Evolutionary conservation across 2,329 filamentous ascomycete species (phyloP).

Genomic region (Colletotrichum siamense): DNA sequence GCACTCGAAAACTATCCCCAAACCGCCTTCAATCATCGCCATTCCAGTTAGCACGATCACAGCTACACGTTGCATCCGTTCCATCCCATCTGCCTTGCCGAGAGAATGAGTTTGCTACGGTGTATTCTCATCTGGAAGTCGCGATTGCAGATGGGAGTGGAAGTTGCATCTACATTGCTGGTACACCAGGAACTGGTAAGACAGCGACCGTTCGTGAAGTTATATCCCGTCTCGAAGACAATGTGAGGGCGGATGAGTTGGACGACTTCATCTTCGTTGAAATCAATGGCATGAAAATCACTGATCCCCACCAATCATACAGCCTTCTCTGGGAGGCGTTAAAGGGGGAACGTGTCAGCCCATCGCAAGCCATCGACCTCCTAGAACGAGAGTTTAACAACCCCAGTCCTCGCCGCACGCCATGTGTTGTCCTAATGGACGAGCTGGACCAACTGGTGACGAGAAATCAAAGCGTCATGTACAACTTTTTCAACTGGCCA

Average conservation of each 20-base stretch:
- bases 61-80: slow-evolving; percentile 92
- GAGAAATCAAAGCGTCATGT: slow-evolving; percentile 99
- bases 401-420: slow-evolving; percentile 87
- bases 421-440: slow-evolving; percentile 98
- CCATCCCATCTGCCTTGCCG: slow-evolving; percentile 89
- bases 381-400: slow-evolving; percentile 92
- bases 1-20: slow-evolving; percentile 82
- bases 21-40: slow-evolving; percentile 80
- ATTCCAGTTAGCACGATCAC: slow-evolving; percentile 87
- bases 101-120: slow-evolving; percentile 87
- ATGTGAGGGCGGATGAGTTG: slow-evolving; percentile 86
- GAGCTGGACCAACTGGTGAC: slow-evolving; percentile 97
- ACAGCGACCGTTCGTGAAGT: slow-evolving; percentile 97
- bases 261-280: slow-evolving; percentile 99
- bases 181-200: slow-evolving; percentile 97
- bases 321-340: slow-evolving; percentile 94
- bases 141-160: slow-evolving; percentile 94
- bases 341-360: slow-evolving; percentile 90
- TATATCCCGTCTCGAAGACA: slow-evolving; percentile 84
- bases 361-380: slow-evolving; percentile 88
- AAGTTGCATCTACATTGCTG: slow-evolving; percentile 98
- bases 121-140: slow-evolving; percentile 92
- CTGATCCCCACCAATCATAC: slow-evolving; percentile 96
- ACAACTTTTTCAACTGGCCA: slow-evolving; percentile 99
- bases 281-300: slow-evolving; percentile 99